These are phyloP conservation scores for Boletus fagicola DNA, from an alignment of 768 basidiomycete genomes.

Conservation along the genomic window DNA sequence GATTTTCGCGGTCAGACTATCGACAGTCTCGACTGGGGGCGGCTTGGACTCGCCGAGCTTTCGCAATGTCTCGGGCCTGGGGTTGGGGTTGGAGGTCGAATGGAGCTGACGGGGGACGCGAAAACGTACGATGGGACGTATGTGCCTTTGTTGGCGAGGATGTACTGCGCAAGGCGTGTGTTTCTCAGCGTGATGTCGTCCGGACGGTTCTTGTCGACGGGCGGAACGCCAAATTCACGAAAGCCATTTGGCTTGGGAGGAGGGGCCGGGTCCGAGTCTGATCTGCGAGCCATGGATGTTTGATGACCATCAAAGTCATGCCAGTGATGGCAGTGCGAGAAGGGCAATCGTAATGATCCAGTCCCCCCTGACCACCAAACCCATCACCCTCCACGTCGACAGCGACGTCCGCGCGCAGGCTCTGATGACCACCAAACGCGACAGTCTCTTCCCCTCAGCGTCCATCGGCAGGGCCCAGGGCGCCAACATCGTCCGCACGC, in stretches of 20 bases:
- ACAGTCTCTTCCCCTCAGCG: slow-evolving; percentile 44
- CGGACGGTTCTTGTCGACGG: slow-evolving; percentile 16
- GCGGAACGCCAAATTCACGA: slow-evolving; percentile 12
- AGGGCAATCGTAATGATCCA: not conserved
- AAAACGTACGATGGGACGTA: slow-evolving; percentile 40
- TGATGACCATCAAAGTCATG: not conserved
- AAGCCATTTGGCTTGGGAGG: slow-evolving; percentile 23
- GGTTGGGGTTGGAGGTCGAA: not conserved
- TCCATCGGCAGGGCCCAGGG: slow-evolving; percentile 56
- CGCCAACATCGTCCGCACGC: slow-evolving; percentile 38
- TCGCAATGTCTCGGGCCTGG: slow-evolving; percentile 22
- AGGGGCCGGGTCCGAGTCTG: not conserved
- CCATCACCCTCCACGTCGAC: not conserved
- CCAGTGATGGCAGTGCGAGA: not conserved
- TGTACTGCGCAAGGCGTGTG: slow-evolving; percentile 38
- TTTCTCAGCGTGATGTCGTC: slow-evolving; percentile 30
- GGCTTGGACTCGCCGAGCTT: slow-evolving; percentile 19
- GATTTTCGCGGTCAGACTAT: slow-evolving; percentile 30
- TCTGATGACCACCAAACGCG: slow-evolving; percentile 38
- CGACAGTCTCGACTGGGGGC: slow-evolving; percentile 24
- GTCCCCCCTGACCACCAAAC: not conserved
- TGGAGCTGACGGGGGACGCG: not conserved
- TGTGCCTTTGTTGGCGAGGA: slow-evolving; percentile 40
- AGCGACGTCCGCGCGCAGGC: not conserved
- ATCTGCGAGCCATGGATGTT: slow-evolving; percentile 12